Percentiles rank a stretch among this genome's conserved stretches.
These are phyloP conservation scores for Hypoxylon sp. DNA, from an alignment of 2,329 filamentous ascomycete species.

Conservation along the genomic window DNA sequence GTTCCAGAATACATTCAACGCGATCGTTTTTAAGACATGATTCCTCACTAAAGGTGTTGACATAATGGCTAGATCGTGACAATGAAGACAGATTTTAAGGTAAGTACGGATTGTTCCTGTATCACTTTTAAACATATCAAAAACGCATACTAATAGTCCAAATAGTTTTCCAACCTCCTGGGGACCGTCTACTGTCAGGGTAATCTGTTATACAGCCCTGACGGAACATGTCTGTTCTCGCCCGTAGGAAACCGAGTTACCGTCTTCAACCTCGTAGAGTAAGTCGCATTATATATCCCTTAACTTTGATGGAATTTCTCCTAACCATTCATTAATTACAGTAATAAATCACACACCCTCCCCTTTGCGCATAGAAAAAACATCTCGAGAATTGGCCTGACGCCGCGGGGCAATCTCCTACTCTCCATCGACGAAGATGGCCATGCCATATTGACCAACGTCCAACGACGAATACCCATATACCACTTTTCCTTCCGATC, in stretches of 20 bases:
- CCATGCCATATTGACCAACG: conserved; percentile 90
- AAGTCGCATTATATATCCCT: conserved; percentile 46
- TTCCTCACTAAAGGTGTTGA: conserved; percentile 2
- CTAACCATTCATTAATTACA: conserved; percentile 53
- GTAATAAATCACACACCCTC: conserved; percentile 87
- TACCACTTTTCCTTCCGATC: conserved; percentile 96
- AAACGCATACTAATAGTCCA: conserved; percentile 17
- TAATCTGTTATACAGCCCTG: conserved; percentile 94
- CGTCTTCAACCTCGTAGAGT: conserved; percentile 97
- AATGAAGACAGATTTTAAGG: conserved; percentile 99
- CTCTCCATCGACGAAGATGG: conserved; percentile 95
- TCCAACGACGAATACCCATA: conserved; percentile 83
- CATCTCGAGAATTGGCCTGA: conserved; percentile 86
- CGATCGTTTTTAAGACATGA: conserved; percentile 17
- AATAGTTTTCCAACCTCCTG: conserved; percentile 94
- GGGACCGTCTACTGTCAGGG: conserved; percentile 98
- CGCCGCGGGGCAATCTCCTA: conserved; percentile 88
- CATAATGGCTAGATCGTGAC: conserved; percentile 50
- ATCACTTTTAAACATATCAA: background rate
- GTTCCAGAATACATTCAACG: conserved; percentile 19
- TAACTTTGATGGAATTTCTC: background rate
- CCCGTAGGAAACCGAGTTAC: conserved; percentile 96
- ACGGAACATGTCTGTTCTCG: conserved; percentile 94
- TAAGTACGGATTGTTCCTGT: conserved; percentile 57
- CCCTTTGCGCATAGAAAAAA: conserved; percentile 94